Conservation (phyloP, 495 filamentous ascomycete species). For the Lophiostoma macrostomum region DNA sequence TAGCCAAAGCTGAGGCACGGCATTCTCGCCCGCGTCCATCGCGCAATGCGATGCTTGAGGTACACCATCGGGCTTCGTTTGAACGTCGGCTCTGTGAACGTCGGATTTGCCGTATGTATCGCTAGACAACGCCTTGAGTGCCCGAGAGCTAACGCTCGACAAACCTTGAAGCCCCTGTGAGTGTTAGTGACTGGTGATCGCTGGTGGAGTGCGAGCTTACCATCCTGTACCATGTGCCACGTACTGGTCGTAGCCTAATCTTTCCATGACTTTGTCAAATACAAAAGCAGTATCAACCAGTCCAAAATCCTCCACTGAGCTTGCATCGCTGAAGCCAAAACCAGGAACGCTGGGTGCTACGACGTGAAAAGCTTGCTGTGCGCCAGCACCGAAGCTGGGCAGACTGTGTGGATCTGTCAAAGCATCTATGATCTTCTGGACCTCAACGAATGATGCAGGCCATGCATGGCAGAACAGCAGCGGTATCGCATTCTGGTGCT, state of each 20-base stretch:
- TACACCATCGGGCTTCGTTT: conserved; percentile 30
- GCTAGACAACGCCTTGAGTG: conserved; percentile 36
- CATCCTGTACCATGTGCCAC: conserved; percentile 40
- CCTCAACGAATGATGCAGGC: conserved; percentile 40
- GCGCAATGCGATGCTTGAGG: conserved; percentile 35
- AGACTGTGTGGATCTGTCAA: conserved; percentile 36
- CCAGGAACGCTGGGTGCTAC: conserved; percentile 43
- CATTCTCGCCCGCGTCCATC: conserved; percentile 28
- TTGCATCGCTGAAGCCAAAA: conserved; percentile 44
- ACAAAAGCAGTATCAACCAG: conserved; percentile 35
- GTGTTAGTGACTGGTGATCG: conserved; percentile 12
- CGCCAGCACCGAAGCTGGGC: conserved; percentile 21
- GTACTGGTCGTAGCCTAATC: conserved; percentile 40
- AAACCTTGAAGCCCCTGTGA: conserved; percentile 41
- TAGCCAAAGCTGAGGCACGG: conserved; percentile 39
- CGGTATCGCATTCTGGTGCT: conserved; percentile 37
- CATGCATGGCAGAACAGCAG: conserved; percentile 42
- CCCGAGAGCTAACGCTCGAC: conserved; percentile 39
- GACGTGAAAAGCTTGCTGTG: conserved; percentile 40
- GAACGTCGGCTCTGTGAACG: conserved; percentile 32
- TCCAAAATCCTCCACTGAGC: conserved; percentile 35
- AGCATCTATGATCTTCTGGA: conserved; percentile 36
- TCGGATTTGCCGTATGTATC: conserved; percentile 40
- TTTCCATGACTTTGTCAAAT: conserved; percentile 40
- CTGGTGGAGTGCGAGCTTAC: conserved; percentile 26